A percentile compares a stretch with the other conserved stretches of the same genome.
phyloP scores from a whole-genome alignment of 1,284 basidiomycete species.

The Microstroma glucosiphilum region DNA sequence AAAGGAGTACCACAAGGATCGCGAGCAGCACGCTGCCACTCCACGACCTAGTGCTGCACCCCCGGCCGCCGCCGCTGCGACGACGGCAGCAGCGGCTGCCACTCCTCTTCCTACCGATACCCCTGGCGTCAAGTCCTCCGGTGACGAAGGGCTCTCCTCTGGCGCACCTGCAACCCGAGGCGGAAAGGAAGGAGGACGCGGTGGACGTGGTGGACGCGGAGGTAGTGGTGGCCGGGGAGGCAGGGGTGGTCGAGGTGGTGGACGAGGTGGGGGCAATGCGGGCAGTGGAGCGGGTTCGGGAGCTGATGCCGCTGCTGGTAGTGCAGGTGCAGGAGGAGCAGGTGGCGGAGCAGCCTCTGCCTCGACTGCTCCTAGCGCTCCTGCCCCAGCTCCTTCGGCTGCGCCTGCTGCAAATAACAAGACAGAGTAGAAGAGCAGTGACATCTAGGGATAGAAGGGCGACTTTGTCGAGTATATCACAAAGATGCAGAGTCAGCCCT shows the following conservation, averaged over 20 bases:
- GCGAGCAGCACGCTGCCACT: background rate
- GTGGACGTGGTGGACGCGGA: conserved; percentile 2
- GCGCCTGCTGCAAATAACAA: no score
- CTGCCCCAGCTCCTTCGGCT: no score
- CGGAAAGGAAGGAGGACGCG: background rate
- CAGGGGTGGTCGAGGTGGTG: conserved; percentile 28
- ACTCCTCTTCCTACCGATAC: background rate
- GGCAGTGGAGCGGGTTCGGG: background rate
- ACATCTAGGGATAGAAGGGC: no score
- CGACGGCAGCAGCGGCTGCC: background rate
- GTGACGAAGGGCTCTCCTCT: background rate
- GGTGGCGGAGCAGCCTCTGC: no score
- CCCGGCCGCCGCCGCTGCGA: background rate
- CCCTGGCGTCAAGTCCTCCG: background rate
- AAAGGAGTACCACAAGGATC: background rate
- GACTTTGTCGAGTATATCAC: no score
- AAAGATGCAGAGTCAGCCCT: no score
- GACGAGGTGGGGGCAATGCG: conserved; percentile 14
- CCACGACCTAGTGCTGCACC: background rate
- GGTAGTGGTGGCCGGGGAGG: conserved; percentile 12
- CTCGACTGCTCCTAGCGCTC: no score
- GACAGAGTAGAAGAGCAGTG: no score
- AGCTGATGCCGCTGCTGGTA: no score
- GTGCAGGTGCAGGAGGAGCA: no score
- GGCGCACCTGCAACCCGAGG: no score